Conservation (phyloP, 768 basidiomycete species). For the Tylopilus subfusipes region DNA sequence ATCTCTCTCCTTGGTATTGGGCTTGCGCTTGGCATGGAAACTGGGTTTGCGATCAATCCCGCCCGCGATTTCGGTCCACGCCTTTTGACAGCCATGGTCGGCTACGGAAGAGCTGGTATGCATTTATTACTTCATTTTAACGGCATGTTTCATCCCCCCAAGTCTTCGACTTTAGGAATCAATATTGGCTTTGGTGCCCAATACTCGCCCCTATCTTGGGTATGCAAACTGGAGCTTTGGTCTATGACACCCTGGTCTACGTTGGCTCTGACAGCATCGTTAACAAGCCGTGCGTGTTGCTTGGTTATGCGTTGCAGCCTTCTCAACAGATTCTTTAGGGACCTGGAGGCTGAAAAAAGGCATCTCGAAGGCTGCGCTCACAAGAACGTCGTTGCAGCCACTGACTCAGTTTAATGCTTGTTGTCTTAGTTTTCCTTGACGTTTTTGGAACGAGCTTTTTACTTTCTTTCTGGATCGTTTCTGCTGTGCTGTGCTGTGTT, state of each 20-base stretch:
- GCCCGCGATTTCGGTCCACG: constrained; percentile 72
- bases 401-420: constrained; percentile 8
- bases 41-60: constrained; percentile 65
- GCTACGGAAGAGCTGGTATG: constrained; percentile 53
- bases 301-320: background rate
- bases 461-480: background rate
- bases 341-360: constrained; percentile 8
- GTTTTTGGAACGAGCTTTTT: background rate
- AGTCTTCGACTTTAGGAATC: constrained; percentile 37
- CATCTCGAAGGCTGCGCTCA: constrained; percentile 14
- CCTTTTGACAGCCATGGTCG: constrained; percentile 65
- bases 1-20: constrained; percentile 58
- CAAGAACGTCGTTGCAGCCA: background rate
- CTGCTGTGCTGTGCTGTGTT: background rate
- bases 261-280: constrained; percentile 52
- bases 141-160: background rate
- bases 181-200: constrained; percentile 76
- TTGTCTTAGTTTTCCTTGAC: background rate
- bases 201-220: constrained; percentile 58
- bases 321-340: constrained; percentile 8
- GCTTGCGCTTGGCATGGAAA: constrained; percentile 57
- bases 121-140: constrained; percentile 23
- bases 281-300: constrained; percentile 46
- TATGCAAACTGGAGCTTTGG: constrained; percentile 47
- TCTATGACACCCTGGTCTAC: constrained; percentile 60